Evolutionary conservation across 2,329 filamentous ascomycete genomes (phyloP), one percentile per base, ranked within the genome.

Genomic region (Clarireedia monteithiana): DNA sequence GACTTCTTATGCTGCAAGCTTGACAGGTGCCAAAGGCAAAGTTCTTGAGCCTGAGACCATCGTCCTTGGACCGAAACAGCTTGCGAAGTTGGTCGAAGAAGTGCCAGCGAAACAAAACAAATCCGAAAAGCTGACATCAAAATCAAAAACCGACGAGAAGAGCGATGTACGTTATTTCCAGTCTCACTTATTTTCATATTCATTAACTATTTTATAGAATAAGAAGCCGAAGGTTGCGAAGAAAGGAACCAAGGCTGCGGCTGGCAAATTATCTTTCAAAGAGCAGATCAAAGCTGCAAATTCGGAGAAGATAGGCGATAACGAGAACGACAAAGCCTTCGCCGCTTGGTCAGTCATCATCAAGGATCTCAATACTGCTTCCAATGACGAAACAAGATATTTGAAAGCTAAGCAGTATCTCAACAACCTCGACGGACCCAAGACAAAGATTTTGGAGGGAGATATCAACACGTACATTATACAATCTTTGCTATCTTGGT

Each of bases 1-100:
- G 70, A 76, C 77, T 27, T 74, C 77, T 1, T 91, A 90, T 66
- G 84, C 87, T 1, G 84, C 83, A 12, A 88, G 84, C 68, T 73
- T 90, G 48, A 87, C 84, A 0, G 85, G 83, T 56, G 75, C 81
- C 0, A 73, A 77, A 2, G 85, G 84, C 3, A 86, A 83, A 60
- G 73, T 72, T 2, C 74, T 89, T 5, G 75, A 85, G 24, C 84
- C 84, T 0, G 84, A 89, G 66, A 80, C 74, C 4, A 79, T 89
- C 49, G 77, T 85, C 1, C 75, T 80, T 20, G 64, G 66, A n/a
- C 58, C 61, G 3, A 69, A 69, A 44, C 55, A 57, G 38, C 52
- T 68, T 2, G 47, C 56, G 15, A 69, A 68, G 56, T 23, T 60
- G 17, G 58, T 59, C 1, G 66, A 67, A 50, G 17, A 14, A 42